Percentiles rank a stretch among this genome's conserved stretches.
Evolutionary conservation across 768 basidiomycete genomes (phyloP).

Genomic region (Boletus eberwhitei): DNA sequence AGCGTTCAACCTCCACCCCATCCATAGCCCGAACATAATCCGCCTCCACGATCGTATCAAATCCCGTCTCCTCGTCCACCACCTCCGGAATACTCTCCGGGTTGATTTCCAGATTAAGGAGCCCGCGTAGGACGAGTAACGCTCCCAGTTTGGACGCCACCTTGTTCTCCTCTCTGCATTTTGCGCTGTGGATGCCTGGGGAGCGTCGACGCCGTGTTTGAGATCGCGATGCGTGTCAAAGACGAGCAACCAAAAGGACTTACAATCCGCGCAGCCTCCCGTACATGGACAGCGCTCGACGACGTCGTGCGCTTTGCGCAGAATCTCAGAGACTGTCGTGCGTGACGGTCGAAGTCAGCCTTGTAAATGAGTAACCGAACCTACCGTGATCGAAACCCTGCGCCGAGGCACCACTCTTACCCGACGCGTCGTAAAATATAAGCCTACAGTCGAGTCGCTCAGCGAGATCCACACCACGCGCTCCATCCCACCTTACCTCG

Average conservation of each 20-base stretch:
- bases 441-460: slow-evolving; percentile 41
- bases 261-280: slow-evolving; percentile 71
- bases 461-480: background rate
- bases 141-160: slow-evolving; percentile 79
- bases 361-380: background rate
- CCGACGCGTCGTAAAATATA: slow-evolving; percentile 75
- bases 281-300: slow-evolving; percentile 63
- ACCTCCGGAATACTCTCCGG: slow-evolving; percentile 36
- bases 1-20: slow-evolving; percentile 46
- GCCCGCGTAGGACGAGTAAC: slow-evolving; percentile 54
- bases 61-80: slow-evolving; percentile 27
- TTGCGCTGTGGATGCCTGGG: slow-evolving; percentile 62
- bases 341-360: background rate
- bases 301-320: slow-evolving; percentile 53
- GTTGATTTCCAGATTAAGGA: slow-evolving; percentile 49
- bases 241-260: slow-evolving; percentile 6
- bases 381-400: slow-evolving; percentile 82
- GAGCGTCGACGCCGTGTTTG: background rate
- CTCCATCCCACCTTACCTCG: slow-evolving; percentile 22
- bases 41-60: slow-evolving; percentile 56
- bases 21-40: slow-evolving; percentile 41
- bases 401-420: slow-evolving; percentile 66
- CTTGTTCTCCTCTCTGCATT: slow-evolving; percentile 69
- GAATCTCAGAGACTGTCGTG: slow-evolving; percentile 49
- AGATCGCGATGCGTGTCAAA: background rate